Evolutionary conservation across 805 yeast genomes (phyloP).

Genomic region (Saturnispora serradocipensis): DNA sequence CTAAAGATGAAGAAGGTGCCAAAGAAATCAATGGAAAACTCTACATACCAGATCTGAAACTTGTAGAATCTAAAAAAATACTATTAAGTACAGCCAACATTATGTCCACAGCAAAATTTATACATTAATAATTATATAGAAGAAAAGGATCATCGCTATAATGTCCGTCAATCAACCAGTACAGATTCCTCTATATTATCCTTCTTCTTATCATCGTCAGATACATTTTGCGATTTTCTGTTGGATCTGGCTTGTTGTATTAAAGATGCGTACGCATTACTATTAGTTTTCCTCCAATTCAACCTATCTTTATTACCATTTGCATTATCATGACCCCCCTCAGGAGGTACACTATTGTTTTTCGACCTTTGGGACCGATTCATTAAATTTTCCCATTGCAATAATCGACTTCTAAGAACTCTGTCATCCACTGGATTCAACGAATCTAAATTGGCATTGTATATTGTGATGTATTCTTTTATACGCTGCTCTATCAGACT

Average conservation of each 20-base stretch:
- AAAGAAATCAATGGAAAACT: conserved; percentile 12
- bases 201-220: neutral
- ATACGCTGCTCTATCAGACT: conserved; percentile 59
- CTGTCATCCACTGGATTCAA: conserved; percentile 50
- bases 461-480: conserved; percentile 64
- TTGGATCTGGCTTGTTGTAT: conserved; percentile 10
- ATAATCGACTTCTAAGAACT: conserved; percentile 45
- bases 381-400: conserved; percentile 52
- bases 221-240: neutral
- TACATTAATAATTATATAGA: neutral
- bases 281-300: conserved; percentile 14
- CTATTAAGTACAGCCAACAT: conserved; percentile 9
- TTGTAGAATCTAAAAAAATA: conserved; percentile 34
- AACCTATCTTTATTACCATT: conserved; percentile 17
- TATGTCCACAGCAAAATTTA: neutral
- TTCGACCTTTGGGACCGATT: conserved; percentile 15
- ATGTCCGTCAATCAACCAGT: neutral
- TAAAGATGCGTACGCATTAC: conserved; percentile 1
- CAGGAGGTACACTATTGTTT: conserved; percentile 7
- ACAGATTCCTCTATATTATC: neutral
- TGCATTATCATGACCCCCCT: conserved; percentile 26
- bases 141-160: neutral
- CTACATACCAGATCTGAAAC: conserved; percentile 35
- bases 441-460: conserved; percentile 77
- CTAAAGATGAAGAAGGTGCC: neutral